Base-by-base conservation (phyloP, 495 filamentous ascomycete species). In the Penicillium salamii region DNA sequence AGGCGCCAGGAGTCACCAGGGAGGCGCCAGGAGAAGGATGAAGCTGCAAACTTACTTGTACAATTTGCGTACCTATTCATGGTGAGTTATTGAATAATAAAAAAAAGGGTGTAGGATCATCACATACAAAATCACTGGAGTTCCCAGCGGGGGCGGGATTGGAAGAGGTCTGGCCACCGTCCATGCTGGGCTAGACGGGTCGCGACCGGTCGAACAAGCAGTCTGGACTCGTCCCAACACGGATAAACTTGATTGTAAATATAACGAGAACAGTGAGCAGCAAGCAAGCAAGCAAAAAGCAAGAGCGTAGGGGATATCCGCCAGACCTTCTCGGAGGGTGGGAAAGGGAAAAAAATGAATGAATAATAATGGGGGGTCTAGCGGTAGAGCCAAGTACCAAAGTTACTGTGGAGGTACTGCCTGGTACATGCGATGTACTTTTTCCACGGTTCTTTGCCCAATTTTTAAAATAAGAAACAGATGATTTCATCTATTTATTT, bases 31-130 rank as follows among this genome's bases (percentile, higher is more conserved):
- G 40, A 14, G 13, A 42, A 50, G 26, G 47, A 52, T 42, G 34
- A 14, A 33, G 56, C 23, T 8, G 32, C 61, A 46, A 38, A 72
- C 82, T 67, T 75, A 98, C 93, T 96, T 97, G 79, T 96, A 97
- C 59, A 98, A 75, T 72, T 98, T 98, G 76, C 92, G 90, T 62
- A 98, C 93, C 93, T 98, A 66, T 19, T 41, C 63, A 63, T 53
- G 34, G 39, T 71, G 53, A 72, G 66, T 51, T 61, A 62, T 42
- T 40, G 34, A 18, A n/a, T 0, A 2, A 21, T 24, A 1, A 18
- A 35, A 24, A 15, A 23, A 15, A 50, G 24, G 29, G 41, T 7
- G 33, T 20, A 40, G 39, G 43, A 52, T 59, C 52, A 49, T 39
- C 52, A 84, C 84, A 73, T 71, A 89, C 86, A 78, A 89, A 89